Percentiles rank a stretch among this genome's conserved stretches.
Evolutionary conservation across 2,329 filamentous ascomycete species (phyloP).

Genomic region (Arthroderma uncinatum): DNA sequence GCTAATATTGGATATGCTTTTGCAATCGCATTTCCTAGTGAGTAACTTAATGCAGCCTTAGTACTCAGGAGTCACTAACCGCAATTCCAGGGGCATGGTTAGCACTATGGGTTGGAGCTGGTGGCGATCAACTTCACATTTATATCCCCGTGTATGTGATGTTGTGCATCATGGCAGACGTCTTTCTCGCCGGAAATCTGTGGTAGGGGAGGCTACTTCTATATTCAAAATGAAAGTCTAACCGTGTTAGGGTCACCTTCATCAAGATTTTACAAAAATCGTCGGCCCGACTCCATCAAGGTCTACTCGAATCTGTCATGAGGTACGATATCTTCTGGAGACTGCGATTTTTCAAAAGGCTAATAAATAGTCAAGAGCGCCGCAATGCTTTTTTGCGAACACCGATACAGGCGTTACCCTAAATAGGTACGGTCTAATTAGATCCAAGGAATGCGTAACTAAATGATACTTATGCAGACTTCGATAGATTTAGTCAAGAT

Average conservation of each 20-base stretch:
- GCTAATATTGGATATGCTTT: constrained; percentile 3
- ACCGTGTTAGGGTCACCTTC: neutral
- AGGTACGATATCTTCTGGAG: neutral
- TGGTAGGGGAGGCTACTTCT: neutral
- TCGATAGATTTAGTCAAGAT: constrained; percentile 7
- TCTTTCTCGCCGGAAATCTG: neutral
- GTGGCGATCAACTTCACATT: constrained; percentile 1
- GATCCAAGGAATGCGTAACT: neutral
- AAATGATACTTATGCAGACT: neutral
- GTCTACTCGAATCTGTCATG: constrained; percentile 1
- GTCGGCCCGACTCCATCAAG: constrained; percentile 1
- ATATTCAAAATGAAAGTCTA: neutral
- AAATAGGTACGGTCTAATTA: neutral
- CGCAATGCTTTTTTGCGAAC: neutral
- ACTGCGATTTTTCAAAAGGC: neutral
- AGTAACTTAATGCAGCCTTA: neutral
- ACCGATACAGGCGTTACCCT: constrained; percentile 7
- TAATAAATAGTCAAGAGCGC: neutral
- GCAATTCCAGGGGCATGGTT: neutral
- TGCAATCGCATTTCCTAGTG: neutral
- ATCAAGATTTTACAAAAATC: neutral
- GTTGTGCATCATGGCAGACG: neutral
- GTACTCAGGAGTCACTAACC: neutral
- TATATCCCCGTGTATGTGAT: constrained; percentile 3
- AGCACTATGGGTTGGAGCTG: neutral